Evolutionary conservation across 441 rosid species (phyloP).

Genomic region (Adansonia rubrostipa): DNA sequence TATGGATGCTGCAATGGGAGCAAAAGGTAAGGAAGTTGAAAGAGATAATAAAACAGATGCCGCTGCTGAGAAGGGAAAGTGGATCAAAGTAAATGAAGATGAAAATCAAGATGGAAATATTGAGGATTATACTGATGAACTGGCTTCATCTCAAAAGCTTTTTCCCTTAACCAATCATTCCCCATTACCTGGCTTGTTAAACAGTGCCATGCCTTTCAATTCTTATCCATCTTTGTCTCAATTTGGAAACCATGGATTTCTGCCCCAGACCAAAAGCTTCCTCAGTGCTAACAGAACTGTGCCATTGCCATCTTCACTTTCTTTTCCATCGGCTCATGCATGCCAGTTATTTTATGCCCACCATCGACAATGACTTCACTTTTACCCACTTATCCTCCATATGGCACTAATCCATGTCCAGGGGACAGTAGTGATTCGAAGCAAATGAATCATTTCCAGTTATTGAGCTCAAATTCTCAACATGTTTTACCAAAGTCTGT

Average conservation of each 20-base stretch:
- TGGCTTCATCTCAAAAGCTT: slow-evolving; percentile 33
- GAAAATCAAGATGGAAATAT: slow-evolving; percentile 34
- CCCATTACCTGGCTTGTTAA: slow-evolving; percentile 43
- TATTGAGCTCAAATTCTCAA: slow-evolving; percentile 50
- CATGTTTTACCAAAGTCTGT: slow-evolving; percentile 44
- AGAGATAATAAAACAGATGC: slow-evolving; percentile 31
- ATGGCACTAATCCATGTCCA: slow-evolving; percentile 36
- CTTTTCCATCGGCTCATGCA: slow-evolving; percentile 25
- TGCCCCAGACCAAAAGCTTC: slow-evolving; percentile 37
- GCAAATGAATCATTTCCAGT: slow-evolving; percentile 55
- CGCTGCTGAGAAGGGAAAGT: slow-evolving; percentile 60
- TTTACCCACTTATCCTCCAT: slow-evolving; percentile 56
- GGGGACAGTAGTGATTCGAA: slow-evolving; percentile 32
- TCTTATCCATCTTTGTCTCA: slow-evolving; percentile 68
- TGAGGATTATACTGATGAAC: slow-evolving; percentile 32
- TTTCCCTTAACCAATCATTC: slow-evolving; percentile 46
- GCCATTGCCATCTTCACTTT: slow-evolving; percentile 13
- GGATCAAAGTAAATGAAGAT: slow-evolving; percentile 47
- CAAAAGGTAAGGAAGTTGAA: slow-evolving; percentile 46
- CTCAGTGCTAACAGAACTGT: slow-evolving; percentile 30
- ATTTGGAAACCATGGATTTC: slow-evolving; percentile 60
- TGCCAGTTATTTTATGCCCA: slow-evolving; percentile 60
- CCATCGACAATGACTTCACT: slow-evolving; percentile 55
- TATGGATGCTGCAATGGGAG: slow-evolving; percentile 45
- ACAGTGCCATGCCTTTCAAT: slow-evolving; percentile 46